Evolutionary conservation across 129 eudicot genomes (phyloP).

Genomic region (Helianthus tuberosus): DNA sequence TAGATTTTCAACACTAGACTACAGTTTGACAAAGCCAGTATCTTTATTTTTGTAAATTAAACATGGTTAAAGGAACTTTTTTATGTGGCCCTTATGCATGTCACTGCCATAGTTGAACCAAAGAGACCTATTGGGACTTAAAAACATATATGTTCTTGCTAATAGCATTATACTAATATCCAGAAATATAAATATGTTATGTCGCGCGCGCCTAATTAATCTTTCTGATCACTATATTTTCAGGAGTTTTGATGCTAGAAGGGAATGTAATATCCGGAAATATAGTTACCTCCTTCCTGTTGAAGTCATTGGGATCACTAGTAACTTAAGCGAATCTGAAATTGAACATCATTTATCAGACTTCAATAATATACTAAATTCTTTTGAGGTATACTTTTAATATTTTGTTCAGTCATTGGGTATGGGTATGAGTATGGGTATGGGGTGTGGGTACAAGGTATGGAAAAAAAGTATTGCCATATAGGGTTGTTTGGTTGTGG

Average conservation of each 20-base stretch:
- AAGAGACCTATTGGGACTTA: not conserved
- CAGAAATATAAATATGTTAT: not conserved
- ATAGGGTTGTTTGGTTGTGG: slow-evolving; percentile 7
- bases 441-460: not conserved
- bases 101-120: slow-evolving; percentile 5
- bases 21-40: not conserved
- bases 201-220: not conserved
- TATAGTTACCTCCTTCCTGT: slow-evolving; percentile 95
- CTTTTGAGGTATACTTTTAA: slow-evolving; percentile 66
- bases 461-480: not conserved
- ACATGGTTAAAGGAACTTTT: not conserved
- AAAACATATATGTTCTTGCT: not conserved
- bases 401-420: not conserved
- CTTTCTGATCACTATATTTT: slow-evolving; percentile 17
- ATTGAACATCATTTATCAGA: slow-evolving; percentile 68
- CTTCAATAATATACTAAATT: slow-evolving; percentile 59
- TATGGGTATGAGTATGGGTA: not conserved
- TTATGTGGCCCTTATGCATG: not conserved
- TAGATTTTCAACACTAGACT: not conserved
- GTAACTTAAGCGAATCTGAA: slow-evolving; percentile 53
- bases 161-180: not conserved
- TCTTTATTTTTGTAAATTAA: not conserved
- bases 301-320: slow-evolving; percentile 78
- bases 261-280: slow-evolving; percentile 83
- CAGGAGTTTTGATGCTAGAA: slow-evolving; percentile 97